Evolutionary conservation across 2,329 filamentous ascomycete species (phyloP).

Genomic region (Curvularia spicifera): DNA sequence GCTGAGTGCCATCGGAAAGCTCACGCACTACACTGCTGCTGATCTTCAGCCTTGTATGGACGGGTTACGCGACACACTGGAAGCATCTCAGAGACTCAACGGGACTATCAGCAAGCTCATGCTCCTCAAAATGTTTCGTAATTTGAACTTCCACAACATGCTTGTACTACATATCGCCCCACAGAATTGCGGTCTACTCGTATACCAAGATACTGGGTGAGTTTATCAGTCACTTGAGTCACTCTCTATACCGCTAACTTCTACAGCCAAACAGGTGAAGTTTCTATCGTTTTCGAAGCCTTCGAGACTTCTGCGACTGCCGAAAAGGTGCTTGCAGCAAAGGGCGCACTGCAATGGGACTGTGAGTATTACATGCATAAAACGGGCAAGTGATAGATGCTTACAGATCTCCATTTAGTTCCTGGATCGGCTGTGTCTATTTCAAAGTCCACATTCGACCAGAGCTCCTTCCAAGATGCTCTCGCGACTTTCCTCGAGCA

Average conservation of each 20-base stretch:
- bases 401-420: constrained; percentile 38
- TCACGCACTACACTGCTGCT: constrained; percentile 21
- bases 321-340: constrained; percentile 59
- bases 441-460: constrained; percentile 48
- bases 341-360: constrained; percentile 62
- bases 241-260: constrained; percentile 4
- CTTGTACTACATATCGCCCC: constrained; percentile 56
- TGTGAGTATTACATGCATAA: constrained; percentile 37
- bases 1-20: constrained; percentile 27
- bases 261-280: constrained; percentile 15
- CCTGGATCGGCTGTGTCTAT: constrained; percentile 62
- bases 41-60: constrained; percentile 22
- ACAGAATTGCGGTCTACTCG: constrained; percentile 58
- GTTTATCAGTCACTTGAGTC: constrained; percentile 21
- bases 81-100: constrained; percentile 30
- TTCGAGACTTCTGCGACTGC: constrained; percentile 66
- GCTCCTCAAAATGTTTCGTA: constrained; percentile 28
- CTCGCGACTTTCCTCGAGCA: constrained; percentile 63
- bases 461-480: constrained; percentile 55
- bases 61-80: constrained; percentile 23
- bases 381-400: neutral
- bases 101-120: constrained; percentile 32
- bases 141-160: constrained; percentile 26
- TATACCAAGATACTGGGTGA: constrained; percentile 48
- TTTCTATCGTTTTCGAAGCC: constrained; percentile 59